phyloP scores from a whole-genome alignment of 2,329 filamentous ascomycete genomes.

The Aspergillus sp. region DNA sequence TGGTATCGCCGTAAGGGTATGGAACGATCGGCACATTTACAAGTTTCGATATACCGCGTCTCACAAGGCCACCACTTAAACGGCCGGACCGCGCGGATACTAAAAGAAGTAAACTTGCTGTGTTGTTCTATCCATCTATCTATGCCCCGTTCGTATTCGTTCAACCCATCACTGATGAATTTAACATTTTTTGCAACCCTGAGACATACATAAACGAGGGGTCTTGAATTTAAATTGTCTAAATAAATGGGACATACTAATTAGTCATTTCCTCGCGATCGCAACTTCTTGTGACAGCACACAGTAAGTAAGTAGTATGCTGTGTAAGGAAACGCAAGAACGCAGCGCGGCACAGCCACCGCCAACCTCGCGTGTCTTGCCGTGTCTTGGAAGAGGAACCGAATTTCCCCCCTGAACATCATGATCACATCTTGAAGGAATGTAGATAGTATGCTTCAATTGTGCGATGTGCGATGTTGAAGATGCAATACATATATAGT shows the following conservation, averaged over 20 bases:
- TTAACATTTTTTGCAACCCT: background rate
- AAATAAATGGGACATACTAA: background rate
- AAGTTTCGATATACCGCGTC: constrained; percentile 11
- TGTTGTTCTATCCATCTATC: background rate
- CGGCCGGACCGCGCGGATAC: background rate
- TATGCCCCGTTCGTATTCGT: background rate
- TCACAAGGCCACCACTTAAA: background rate
- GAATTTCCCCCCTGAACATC: background rate
- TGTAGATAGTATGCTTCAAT: background rate
- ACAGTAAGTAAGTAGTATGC: background rate
- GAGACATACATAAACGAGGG: background rate
- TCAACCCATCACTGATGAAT: background rate
- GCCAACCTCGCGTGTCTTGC: constrained; percentile 8
- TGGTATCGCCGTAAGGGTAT: constrained; percentile 8
- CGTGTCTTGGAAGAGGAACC: constrained; percentile 1
- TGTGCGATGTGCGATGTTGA: background rate
- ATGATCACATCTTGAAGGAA: background rate
- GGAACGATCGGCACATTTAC: constrained; percentile 14
- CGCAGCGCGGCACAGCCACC: constrained; percentile 8
- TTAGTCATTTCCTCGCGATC: background rate
- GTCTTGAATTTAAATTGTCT: background rate
- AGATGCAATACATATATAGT: too few relatives aligned
- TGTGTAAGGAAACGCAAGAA: background rate
- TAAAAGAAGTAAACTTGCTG: background rate
- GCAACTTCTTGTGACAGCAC: background rate